Conservation (phyloP, 208 protist genomes). For the Acanthamoeba healyi region DNA sequence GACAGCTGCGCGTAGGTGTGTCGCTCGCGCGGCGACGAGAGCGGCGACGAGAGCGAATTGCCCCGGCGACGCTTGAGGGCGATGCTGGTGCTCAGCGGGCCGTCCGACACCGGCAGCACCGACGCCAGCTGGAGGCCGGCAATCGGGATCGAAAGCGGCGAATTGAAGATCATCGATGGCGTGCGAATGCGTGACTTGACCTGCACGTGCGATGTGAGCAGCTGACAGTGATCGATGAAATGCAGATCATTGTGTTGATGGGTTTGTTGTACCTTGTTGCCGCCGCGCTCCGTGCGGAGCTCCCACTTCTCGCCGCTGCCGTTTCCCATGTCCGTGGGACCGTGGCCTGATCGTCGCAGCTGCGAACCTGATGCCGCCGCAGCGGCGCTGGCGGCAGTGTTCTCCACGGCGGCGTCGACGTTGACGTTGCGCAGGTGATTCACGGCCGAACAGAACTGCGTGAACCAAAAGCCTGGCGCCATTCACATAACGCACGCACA, state of each 20-base stretch:
- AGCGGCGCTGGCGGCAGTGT: too few species aligned
- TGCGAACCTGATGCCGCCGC: too few species aligned
- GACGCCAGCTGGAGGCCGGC: background rate
- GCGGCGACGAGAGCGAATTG: slow-evolving; percentile 27
- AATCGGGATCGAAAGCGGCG: slow-evolving; percentile 23
- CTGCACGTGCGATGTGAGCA: background rate
- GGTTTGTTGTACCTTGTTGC: slow-evolving; percentile 7
- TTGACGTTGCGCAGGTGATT: slow-evolving; percentile 20
- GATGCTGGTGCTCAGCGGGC: background rate
- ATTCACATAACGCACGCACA: background rate
- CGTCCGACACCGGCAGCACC: background rate
- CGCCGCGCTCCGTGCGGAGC: slow-evolving; percentile 8
- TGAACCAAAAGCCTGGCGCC: slow-evolving; percentile 9
- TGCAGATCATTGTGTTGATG: background rate
- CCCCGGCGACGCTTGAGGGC: slow-evolving; percentile 5
- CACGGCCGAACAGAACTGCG: slow-evolving; percentile 46
- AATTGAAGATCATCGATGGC: slow-evolving; percentile 61
- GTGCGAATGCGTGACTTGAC: slow-evolving; percentile 33
- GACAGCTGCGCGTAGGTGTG: slow-evolving; percentile 60
- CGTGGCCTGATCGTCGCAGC: background rate
- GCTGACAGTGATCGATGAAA: too few species aligned
- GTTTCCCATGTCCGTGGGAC: too few species aligned
- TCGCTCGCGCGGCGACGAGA: slow-evolving; percentile 33
- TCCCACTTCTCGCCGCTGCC: slow-evolving; percentile 33
- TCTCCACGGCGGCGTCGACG: background rate